A percentile compares a stretch with the other conserved stretches of the same genome.
phyloP scores from a whole-genome alignment of 139 green algal genomes.

The Chlorella ohadii region DNA sequence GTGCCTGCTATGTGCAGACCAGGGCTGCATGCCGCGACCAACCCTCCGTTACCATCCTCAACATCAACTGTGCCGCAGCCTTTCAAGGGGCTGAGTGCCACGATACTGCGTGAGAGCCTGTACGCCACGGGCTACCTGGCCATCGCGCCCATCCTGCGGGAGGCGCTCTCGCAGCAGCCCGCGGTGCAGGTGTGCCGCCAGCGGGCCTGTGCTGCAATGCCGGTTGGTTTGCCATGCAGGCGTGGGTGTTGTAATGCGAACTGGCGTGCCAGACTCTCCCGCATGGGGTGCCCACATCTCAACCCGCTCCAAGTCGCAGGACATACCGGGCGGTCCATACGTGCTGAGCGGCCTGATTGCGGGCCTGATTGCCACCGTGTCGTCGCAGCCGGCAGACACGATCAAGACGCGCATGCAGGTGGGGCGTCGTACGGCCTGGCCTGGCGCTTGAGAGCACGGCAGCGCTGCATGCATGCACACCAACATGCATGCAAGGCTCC shows the following conservation, averaged over 20 bases:
- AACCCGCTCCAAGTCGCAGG: no score
- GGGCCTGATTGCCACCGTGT: slow-evolving; percentile 75
- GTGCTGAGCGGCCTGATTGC: slow-evolving; percentile 67
- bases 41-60: no score
- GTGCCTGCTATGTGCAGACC: no score
- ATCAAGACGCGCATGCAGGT: slow-evolving; percentile 91
- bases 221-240: no score
- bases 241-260: no score
- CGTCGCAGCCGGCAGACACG: slow-evolving; percentile 90
- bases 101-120: slow-evolving; percentile 74
- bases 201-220: no score
- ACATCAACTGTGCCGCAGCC: background rate
- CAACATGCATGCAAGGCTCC: no score
- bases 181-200: background rate
- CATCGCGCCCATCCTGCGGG: slow-evolving; percentile 74
- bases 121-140: slow-evolving; percentile 88
- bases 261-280: no score
- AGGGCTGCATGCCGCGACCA: no score
- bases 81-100: slow-evolving; percentile 69
- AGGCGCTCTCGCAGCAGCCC: slow-evolving; percentile 46
- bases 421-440: background rate
- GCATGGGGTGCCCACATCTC: no score
- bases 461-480: no score
- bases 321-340: slow-evolving; percentile 55
- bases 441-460: no score